Base-by-base conservation (phyloP, 495 filamentous ascomycete species). In the Echria macrotheca region DNA sequence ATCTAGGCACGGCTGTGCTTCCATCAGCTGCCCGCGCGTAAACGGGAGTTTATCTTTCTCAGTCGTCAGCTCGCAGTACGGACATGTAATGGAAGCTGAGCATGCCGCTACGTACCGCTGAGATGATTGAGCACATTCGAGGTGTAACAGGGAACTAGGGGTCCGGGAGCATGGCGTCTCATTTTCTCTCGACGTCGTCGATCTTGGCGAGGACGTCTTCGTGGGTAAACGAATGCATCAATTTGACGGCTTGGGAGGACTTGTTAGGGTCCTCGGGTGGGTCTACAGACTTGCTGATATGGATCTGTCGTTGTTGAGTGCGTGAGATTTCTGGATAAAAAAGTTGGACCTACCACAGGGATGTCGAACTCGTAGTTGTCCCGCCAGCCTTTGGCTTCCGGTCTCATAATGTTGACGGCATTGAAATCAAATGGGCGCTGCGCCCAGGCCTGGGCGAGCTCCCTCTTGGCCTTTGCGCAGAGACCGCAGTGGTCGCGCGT, bases 311-410 rank as follows among this genome's bases (percentile, higher is more conserved):
- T n/a, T n/a, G n/a, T n/a, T n/a, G n/a, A n/a, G n/a, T n/a, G n/a
- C n/a, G n/a, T n/a, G n/a, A n/a, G n/a, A n/a, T n/a, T n/a, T n/a
- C n/a, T n/a, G n/a, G n/a, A n/a, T n/a, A n/a, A n/a, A n/a, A n/a
- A n/a, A n/a, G n/a, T n/a, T n/a, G n/a, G n/a, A 58, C 77, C 50
- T 66, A 87, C 84, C 41, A 96, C 90, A 2, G 90, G 90, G 1
- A 88, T 85, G 60, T 96, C 90, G 61, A 94, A 91, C 19, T 94
- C 90, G 60, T 96, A 96, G 11, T 87, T 63, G 60, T 84, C 76
- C 58, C 80, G 85, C 90, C 89, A 95, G 22, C 65, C 50, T 53
- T 83, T 77, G 29, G 79, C 74, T 31, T 71, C 78, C 0, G 77
- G 71, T 24, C 72, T 71, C 78, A 89, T 82, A 15, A 96, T 86